Base-by-base conservation (phyloP, 768 basidiomycete genomes). In the Leccinum subtestaceum region DNA sequence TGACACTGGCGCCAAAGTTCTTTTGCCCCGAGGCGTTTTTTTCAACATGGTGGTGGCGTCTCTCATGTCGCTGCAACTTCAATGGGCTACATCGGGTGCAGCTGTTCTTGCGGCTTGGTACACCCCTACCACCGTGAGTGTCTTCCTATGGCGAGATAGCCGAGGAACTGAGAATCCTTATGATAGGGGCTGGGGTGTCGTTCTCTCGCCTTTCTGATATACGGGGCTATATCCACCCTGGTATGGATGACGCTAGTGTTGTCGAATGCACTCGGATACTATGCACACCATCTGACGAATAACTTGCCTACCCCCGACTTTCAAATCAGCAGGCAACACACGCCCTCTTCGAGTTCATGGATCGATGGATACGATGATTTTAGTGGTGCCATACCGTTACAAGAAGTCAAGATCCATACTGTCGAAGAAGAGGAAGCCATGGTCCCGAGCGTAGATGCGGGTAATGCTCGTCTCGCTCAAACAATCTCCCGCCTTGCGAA, bases 181-280 rank as follows among this genome's bases (percentile, higher is more conserved):
- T 50, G 8, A 7, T 38, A 67, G 69, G 69, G 70, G 19, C 40
- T 77, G 5, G 76, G 75, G 6, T 76, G 76, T 49, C 72, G 72
- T 56, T 76, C 74, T 2, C 57, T 63, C 0, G 65, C 68, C 0
- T 77, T 73, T 48, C 17, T 74, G 40, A 46, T 70, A n/a, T 76
- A 75, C 21, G 76, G 65, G 2, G 12, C 27, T 5, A 3, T 67
- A 3, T 72, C 76, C 1, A 77, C 72, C 1, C 1, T 59, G 0
- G 63, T 71, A 13, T 76, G 74, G 75, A n/a, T 66, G 4, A 15
- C 72, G 1, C 65, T 76, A 8, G 59, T 76, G 13, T 27, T 38
- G 2, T 74, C 75, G 23, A 76, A 67, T 55, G 2, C 58, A 2
- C 60, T 70, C 17, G 68, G 63, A 47, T 65, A 72, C 47, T 63